Percentiles rank a stretch among this genome's conserved stretches.
These are phyloP conservation scores for Trametes elegans DNA, from an alignment of 768 basidiomycete species.

Conservation along the genomic window DNA sequence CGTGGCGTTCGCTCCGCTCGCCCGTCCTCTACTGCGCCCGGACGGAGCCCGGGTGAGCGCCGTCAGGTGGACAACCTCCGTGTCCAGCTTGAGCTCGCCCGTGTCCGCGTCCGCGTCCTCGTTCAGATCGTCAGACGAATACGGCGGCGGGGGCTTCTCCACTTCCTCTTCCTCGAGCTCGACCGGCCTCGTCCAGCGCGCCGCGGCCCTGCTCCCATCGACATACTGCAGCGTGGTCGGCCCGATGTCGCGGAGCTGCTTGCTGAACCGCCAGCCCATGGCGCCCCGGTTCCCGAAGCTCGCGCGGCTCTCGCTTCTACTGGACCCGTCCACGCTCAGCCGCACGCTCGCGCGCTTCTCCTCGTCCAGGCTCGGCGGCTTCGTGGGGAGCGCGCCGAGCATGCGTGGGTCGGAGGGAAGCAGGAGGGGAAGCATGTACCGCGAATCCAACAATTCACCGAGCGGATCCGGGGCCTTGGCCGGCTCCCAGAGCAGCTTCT, in stretches of 20 bases:
- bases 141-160: conserved; percentile 29
- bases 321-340: conserved; percentile 28
- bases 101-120: conserved; percentile 20
- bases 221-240: conserved; percentile 65
- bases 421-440: conserved; percentile 86
- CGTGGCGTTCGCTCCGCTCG: conserved; percentile 34
- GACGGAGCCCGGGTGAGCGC: conserved; percentile 71
- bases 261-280: conserved; percentile 60
- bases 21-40: conserved; percentile 46
- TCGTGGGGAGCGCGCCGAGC: conserved; percentile 66
- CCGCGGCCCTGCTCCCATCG: conserved; percentile 60
- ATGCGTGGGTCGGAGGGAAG: conserved; percentile 81
- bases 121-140: conserved; percentile 32
- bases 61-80: conserved; percentile 43
- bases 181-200: conserved; percentile 56
- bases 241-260: conserved; percentile 59
- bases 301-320: conserved; percentile 39
- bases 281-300: conserved; percentile 37
- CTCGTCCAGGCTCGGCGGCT: conserved; percentile 36
- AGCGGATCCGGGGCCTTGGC: conserved; percentile 74
- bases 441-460: conserved; percentile 89
- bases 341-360: conserved; percentile 28
- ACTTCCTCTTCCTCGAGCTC: conserved; percentile 44
- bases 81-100: conserved; percentile 32
- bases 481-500: conserved; percentile 75